These are phyloP conservation scores for Phytophthora aleatoria DNA, from an alignment of 352 stramenopile genomes.

Conservation along the genomic window DNA sequence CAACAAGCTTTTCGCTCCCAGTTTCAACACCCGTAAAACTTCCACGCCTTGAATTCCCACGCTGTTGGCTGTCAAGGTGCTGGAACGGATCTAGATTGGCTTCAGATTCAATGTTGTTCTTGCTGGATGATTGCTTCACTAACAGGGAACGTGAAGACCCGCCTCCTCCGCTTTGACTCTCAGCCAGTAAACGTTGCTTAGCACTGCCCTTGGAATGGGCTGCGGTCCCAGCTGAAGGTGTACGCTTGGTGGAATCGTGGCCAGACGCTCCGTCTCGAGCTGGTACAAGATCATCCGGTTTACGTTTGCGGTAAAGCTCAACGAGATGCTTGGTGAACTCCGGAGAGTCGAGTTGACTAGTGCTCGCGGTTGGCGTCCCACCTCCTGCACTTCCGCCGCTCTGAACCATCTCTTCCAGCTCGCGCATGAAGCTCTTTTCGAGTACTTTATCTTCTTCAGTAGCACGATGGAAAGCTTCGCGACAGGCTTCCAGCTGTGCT, in stretches of 20 bases:
- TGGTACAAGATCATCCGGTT: slow-evolving; percentile 48
- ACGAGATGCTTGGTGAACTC: slow-evolving; percentile 77
- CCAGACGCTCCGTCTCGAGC: slow-evolving; percentile 11
- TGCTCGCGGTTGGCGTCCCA: slow-evolving; percentile 28
- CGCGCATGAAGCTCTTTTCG: slow-evolving; percentile 65
- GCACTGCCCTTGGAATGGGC: slow-evolving; percentile 33
- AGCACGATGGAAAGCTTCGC: slow-evolving; percentile 68
- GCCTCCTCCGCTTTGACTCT: slow-evolving; percentile 32
- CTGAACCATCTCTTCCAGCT: slow-evolving; percentile 76
- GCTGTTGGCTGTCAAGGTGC: slow-evolving; percentile 48
- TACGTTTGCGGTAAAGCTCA: slow-evolving; percentile 81
- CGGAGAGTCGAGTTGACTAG: slow-evolving; percentile 34
- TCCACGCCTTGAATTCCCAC: slow-evolving; percentile 18
- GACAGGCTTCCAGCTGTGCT: slow-evolving; percentile 52
- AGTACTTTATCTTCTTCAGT: slow-evolving; percentile 73
- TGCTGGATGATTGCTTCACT: slow-evolving; percentile 33
- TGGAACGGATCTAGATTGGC: slow-evolving; percentile 78
- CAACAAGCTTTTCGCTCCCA: slow-evolving; percentile 28
- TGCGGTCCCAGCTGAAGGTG: slow-evolving; percentile 7
- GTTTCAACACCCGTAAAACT: slow-evolving; percentile 4
- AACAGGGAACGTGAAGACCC: slow-evolving; percentile 40
- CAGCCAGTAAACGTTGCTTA: slow-evolving; percentile 57
- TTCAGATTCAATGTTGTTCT: slow-evolving; percentile 38
- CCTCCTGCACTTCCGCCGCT: slow-evolving; percentile 12
- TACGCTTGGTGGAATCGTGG: slow-evolving; percentile 21